A percentile compares a stretch with the other conserved stretches of the same genome.
Evolutionary conservation across 2,329 filamentous ascomycete genomes (phyloP).

Genomic region (Ciborinia camelliae): DNA sequence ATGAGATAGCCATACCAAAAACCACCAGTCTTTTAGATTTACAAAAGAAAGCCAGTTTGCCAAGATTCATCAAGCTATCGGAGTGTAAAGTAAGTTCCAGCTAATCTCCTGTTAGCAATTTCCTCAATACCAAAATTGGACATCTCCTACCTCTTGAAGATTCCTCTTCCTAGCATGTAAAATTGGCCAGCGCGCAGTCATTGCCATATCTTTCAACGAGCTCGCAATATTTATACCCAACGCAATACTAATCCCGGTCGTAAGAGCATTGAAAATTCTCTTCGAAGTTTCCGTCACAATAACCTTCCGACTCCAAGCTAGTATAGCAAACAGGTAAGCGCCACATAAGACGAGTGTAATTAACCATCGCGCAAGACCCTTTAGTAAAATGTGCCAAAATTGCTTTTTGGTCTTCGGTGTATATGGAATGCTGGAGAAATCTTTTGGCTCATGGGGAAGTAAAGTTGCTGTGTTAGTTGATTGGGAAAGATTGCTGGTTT

Average conservation of each 20-base stretch:
- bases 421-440: not conserved
- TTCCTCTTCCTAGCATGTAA: conserved; percentile 40
- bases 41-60: conserved; percentile 35
- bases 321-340: conserved; percentile 26
- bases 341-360: conserved; percentile 31
- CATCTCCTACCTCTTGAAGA: conserved; percentile 35
- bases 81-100: conserved; percentile 37
- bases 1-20: conserved; percentile 32
- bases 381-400: conserved; percentile 30
- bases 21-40: conserved; percentile 33
- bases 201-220: conserved; percentile 44
- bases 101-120: conserved; percentile 23
- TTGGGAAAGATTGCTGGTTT: not conserved
- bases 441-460: not conserved
- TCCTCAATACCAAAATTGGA: not conserved
- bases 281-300: conserved; percentile 40
- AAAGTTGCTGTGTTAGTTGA: not conserved
- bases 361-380: conserved; percentile 25
- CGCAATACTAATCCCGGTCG: conserved; percentile 44
- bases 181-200: conserved; percentile 47
- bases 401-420: conserved; percentile 26
- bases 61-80: conserved; percentile 37
- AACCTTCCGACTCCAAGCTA: conserved; percentile 24
- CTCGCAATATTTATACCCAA: conserved; percentile 44
- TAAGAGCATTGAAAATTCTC: conserved; percentile 44